phyloP scores from a whole-genome alignment of 306 rosid genomes.

The Fagus crenata region DNA sequence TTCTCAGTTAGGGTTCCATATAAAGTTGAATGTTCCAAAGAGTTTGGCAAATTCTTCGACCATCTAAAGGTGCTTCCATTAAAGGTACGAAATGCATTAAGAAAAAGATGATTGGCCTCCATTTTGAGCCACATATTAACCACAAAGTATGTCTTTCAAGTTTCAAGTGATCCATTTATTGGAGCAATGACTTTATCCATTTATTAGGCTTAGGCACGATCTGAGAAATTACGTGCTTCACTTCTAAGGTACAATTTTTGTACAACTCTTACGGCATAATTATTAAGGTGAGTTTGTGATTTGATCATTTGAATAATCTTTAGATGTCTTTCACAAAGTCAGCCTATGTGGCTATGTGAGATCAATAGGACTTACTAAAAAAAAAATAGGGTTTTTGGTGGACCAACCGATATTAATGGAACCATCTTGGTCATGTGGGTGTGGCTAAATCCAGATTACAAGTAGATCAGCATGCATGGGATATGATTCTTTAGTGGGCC shows the following conservation, averaged over 20 bases:
- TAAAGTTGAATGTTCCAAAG: too few species aligned
- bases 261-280: not conserved
- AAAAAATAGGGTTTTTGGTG: not conserved
- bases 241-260: not conserved
- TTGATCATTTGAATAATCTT: not conserved
- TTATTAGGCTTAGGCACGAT: not conserved
- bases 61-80: too few species aligned
- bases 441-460: not conserved
- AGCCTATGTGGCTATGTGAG: not conserved
- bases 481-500: slow-evolving; percentile 24
- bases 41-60: too few species aligned
- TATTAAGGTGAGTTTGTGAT: not conserved
- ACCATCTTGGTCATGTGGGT: slow-evolving; percentile 6
- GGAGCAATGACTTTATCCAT: not conserved
- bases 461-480: slow-evolving; percentile 37
- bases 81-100: too few species aligned
- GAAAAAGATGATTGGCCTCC: too few species aligned
- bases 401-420: slow-evolving; percentile 11
- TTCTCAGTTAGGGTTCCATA: too few species aligned
- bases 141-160: too few species aligned
- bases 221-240: not conserved
- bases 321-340: slow-evolving; percentile 11
- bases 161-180: too few species aligned
- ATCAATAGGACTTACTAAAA: too few species aligned
- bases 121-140: too few species aligned